Conservation (phyloP, 331 rosid genomes). For the Acacia pycnantha region DNA sequence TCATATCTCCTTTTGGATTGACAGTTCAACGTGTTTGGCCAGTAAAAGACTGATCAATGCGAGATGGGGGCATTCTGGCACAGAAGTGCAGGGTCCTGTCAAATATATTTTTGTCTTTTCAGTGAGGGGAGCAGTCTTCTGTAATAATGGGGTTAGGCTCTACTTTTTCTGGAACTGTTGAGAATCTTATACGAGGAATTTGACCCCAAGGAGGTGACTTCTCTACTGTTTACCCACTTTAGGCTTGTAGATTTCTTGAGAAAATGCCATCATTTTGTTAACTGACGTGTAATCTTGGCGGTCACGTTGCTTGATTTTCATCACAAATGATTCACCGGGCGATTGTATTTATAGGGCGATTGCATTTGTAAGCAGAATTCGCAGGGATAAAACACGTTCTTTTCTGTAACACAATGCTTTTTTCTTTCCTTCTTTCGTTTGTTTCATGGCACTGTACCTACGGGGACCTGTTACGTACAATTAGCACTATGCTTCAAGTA, state of each 20-base stretch:
- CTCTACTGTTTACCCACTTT: neutral
- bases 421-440: neutral
- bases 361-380: neutral
- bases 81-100: conserved; percentile 16
- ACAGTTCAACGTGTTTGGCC: neutral
- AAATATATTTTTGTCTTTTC: neutral
- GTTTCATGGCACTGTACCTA: neutral
- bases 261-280: neutral
- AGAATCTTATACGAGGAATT: neutral
- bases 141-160: conserved; percentile 9
- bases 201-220: neutral
- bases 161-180: neutral
- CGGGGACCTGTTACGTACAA: neutral
- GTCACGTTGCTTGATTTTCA: neutral
- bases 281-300: neutral
- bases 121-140: neutral
- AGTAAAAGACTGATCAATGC: neutral
- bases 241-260: conserved; percentile 17
- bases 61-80: conserved; percentile 6
- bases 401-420: neutral
- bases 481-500: neutral
- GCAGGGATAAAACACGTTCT: neutral
- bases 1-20: conserved; percentile 1
- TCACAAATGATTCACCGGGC: neutral
- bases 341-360: neutral